Percentiles rank a stretch among this genome's conserved stretches.
phyloP scores from a whole-genome alignment of 805 yeast species.

The Candida parachauliodes region DNA sequence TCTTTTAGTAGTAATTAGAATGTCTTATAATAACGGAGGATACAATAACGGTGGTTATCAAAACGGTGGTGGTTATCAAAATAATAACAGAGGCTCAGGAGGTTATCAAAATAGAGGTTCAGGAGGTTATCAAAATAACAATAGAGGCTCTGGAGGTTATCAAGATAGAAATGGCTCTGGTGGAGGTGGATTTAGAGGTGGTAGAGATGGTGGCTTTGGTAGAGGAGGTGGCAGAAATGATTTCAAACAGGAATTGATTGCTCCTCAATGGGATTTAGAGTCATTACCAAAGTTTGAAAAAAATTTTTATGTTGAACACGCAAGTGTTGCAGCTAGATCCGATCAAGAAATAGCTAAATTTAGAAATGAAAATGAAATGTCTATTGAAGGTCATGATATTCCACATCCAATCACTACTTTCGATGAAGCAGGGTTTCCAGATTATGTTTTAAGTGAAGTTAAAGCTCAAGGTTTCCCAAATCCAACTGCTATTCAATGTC shows the following conservation, averaged over 20 bases:
- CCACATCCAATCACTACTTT: conserved; percentile 92
- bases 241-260: conserved; percentile 45
- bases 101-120: conserved; percentile 18
- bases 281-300: conserved; percentile 87
- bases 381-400: conserved; percentile 73
- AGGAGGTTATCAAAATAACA: conserved; percentile 22
- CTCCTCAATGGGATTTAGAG: conserved; percentile 79
- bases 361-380: conserved; percentile 85
- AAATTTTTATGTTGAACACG: conserved; percentile 88
- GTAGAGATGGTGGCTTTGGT: conserved; percentile 29
- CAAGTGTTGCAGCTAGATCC: conserved; percentile 68
- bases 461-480: conserved; percentile 86
- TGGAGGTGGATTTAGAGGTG: conserved; percentile 20
- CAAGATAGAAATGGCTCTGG: conserved; percentile 22
- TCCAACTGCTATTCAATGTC: conserved; percentile 97
- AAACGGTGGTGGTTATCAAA: conserved; percentile 30
- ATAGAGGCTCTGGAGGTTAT: conserved; percentile 24
- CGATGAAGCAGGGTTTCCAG: conserved; percentile 98
- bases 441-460: conserved; percentile 84
- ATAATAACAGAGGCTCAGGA: conserved; percentile 23
- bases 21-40: no score
- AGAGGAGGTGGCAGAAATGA: conserved; percentile 36
- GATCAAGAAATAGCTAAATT: conserved; percentile 70
- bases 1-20: conserved; percentile 10
- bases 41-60: conserved; percentile 35